Base-by-base conservation (phyloP, 1,139 yeast species). In the Taphrina populina region DNA sequence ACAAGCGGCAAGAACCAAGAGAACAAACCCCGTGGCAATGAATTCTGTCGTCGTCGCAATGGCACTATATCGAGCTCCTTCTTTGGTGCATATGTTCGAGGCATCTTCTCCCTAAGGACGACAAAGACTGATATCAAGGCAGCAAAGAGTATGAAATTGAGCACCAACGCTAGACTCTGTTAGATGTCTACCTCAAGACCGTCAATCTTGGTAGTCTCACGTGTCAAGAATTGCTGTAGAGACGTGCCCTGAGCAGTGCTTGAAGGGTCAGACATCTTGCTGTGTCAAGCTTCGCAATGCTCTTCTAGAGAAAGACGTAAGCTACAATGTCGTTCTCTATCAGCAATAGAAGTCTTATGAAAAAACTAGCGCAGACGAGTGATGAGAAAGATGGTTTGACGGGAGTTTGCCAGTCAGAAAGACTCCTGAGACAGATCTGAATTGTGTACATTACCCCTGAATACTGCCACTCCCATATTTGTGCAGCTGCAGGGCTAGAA, bases 61-160 rank as follows among this genome's bases (percentile, higher is more conserved):
- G 75, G 72, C 6, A 77, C 63, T 0, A 76, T 71, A 41, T 70
- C 72, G n/a, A 80, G 64, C 39, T 79, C 78, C n/a, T 82, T 70
- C 64, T 95, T 80, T 17, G 96, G 95, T 69, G 87, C 92, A 67
- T 92, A 92, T 26, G 88, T 86, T 62, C 90, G 74, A 59, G 71
- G 74, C 66, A 83, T 79, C 62, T 73, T 76, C 58, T 84, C 80
- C 65, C 96, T 77, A 56, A 92, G 67, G 2, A 73, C 39, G n/a
- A 88, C 62, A 67, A 92, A 92, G 3, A 76, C 70, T 0, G 70
- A 36, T 11, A 83, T 66, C 64, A 86, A 84, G 1, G 79, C 73
- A 2, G 72, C 73, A 58, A 83, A 83, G 10, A 87, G 69, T 41
- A 81, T 72, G 13, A 49, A 39, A 26, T 40, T 37, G 34, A 49